Evolutionary conservation across 129 eudicot species (phyloP).

Genomic region (Heracleum sosnowskyi): DNA sequence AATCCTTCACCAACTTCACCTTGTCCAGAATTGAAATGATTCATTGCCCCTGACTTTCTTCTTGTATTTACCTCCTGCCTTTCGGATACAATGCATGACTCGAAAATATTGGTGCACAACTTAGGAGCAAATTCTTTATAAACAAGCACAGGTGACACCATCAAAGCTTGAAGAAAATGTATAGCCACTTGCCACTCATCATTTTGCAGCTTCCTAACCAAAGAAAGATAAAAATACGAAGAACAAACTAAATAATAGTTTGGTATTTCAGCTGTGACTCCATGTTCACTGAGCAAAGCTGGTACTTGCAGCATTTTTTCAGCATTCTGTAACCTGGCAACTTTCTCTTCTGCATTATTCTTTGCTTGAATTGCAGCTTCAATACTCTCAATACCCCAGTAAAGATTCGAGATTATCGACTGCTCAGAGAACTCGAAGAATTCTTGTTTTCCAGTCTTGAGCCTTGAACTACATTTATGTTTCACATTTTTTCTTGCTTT

Average conservation of each 20-base stretch:
- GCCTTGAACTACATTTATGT: slow-evolving; percentile 44
- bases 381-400: slow-evolving; percentile 43
- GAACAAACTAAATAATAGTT: slow-evolving; percentile 41
- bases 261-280: slow-evolving; percentile 42
- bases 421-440: slow-evolving; percentile 52
- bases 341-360: slow-evolving; percentile 10
- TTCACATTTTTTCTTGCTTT: slow-evolving; percentile 29
- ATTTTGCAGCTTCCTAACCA: slow-evolving; percentile 35
- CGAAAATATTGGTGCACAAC: slow-evolving; percentile 28
- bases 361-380: slow-evolving; percentile 34
- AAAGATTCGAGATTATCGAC: slow-evolving; percentile 46
- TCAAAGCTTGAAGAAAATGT: slow-evolving; percentile 67
- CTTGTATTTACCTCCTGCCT: slow-evolving; percentile 1
- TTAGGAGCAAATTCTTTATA: slow-evolving; percentile 44
- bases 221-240: slow-evolving; percentile 53
- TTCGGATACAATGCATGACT: slow-evolving; percentile 17
- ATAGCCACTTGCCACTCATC: slow-evolving; percentile 61
- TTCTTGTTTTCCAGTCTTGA: slow-evolving; percentile 26
- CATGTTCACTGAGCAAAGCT: slow-evolving; percentile 59
- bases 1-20: slow-evolving; percentile 28
- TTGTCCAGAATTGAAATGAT: slow-evolving; percentile 16
- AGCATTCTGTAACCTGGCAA: slow-evolving; percentile 22
- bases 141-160: slow-evolving; percentile 43
- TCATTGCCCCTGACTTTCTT: slow-evolving; percentile 7
- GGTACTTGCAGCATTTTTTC: slow-evolving; percentile 74